Evolutionary conservation across 1,284 basidiomycete species (phyloP).

Genomic region (Cronartium quercuum): DNA sequence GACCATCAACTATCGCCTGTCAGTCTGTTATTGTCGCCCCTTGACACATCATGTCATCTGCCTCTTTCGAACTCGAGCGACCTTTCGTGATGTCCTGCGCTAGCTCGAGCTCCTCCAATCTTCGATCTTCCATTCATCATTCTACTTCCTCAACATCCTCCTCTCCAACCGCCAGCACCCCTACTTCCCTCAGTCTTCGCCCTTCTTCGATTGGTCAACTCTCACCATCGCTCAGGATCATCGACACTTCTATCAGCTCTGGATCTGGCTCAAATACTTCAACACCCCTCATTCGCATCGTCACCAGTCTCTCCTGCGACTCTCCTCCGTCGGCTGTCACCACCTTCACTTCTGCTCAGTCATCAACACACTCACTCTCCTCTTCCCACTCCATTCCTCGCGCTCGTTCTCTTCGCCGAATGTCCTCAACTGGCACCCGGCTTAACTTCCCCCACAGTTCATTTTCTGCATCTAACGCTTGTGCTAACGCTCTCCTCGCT

Average conservation of each 20-base stretch:
- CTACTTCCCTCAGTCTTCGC: background rate
- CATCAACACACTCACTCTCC: background rate
- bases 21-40: too few species aligned
- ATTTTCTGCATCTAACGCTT: background rate
- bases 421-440: conserved; percentile 17
- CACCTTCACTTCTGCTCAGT: background rate
- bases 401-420: conserved; percentile 4
- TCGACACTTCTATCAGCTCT: background rate
- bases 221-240: background rate
- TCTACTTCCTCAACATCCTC: background rate
- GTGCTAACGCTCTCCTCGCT: background rate
- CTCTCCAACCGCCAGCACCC: background rate
- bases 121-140: background rate
- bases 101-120: background rate
- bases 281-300: background rate
- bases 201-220: background rate
- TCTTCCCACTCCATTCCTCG: background rate
- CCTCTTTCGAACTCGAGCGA: too few species aligned
- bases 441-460: background rate
- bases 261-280: background rate
- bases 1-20: too few species aligned
- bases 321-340: background rate
- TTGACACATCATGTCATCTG: too few species aligned
- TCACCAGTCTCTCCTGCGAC: background rate
- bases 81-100: background rate